phyloP scores from a whole-genome alignment of 331 rosid genomes.

The Dryas integrifolia region DNA sequence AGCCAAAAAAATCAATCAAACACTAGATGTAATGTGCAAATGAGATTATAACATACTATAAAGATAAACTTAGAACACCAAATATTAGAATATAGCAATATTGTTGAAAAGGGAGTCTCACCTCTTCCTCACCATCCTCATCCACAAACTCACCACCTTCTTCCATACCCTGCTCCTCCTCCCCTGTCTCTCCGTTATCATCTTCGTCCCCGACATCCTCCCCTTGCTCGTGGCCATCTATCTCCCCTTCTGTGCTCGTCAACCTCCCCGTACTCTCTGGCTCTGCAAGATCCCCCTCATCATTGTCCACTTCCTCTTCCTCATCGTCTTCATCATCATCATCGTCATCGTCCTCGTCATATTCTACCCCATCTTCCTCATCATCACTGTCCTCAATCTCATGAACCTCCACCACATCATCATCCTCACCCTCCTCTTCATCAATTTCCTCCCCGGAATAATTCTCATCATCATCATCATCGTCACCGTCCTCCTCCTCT shows the following conservation, averaged over 20 bases:
- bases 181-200: constrained; percentile 83
- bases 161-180: constrained; percentile 62
- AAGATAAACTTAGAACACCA: neutral
- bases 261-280: constrained; percentile 63
- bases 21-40: neutral
- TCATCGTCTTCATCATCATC: constrained; percentile 64
- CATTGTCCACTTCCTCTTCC: constrained; percentile 75
- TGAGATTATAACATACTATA: neutral
- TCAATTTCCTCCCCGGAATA: constrained; percentile 83
- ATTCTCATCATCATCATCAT: constrained; percentile 63
- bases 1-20: neutral
- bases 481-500: constrained; percentile 54
- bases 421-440: constrained; percentile 75
- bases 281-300: constrained; percentile 60
- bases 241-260: constrained; percentile 76
- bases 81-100: neutral
- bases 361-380: constrained; percentile 68
- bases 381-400: constrained; percentile 81
- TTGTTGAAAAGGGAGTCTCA: constrained; percentile 35
- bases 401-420: constrained; percentile 83
- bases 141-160: constrained; percentile 66
- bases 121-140: constrained; percentile 63
- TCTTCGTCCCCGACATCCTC: constrained; percentile 84
- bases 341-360: constrained; percentile 65
- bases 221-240: constrained; percentile 91